A percentile compares a stretch with the other conserved stretches of the same genome.
These are phyloP conservation scores for Vanilla planifolia DNA, from an alignment of 106 monocot species.

Conservation along the genomic window DNA sequence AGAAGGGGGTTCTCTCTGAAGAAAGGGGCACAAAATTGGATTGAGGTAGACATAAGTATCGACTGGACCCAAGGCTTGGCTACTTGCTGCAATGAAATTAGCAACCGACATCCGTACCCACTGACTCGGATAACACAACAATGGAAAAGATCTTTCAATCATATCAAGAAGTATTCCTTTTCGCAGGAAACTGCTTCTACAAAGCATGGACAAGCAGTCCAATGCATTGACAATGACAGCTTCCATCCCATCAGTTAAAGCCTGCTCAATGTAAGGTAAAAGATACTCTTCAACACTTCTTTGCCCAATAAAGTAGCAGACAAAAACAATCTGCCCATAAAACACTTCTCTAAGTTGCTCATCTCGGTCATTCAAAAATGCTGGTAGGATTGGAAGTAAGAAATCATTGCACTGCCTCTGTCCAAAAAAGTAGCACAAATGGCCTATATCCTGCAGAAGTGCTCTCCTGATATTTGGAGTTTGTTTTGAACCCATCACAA, in stretches of 20 bases:
- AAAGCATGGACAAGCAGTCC: conserved; percentile 84
- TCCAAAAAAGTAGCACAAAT: conserved; percentile 91
- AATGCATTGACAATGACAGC: conserved; percentile 85
- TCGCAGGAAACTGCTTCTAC: conserved; percentile 61
- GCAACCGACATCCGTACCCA: conserved; percentile 82
- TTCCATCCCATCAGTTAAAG: conserved; percentile 75
- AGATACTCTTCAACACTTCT: conserved; percentile 94
- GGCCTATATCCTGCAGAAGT: conserved; percentile 72
- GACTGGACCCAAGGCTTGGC: conserved; percentile 69
- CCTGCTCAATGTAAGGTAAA: conserved; percentile 92
- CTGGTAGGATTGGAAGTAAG: conserved; percentile 89
- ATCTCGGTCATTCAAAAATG: conserved; percentile 94
- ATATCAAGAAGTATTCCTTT: conserved; percentile 75
- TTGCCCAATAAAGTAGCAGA: conserved; percentile 91
- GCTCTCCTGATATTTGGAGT: conserved; percentile 93
- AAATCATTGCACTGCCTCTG: conserved; percentile 90
- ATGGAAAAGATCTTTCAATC: conserved; percentile 75
- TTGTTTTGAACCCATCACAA: conserved; percentile 92
- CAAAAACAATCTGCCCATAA: conserved; percentile 79
- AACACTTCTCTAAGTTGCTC: conserved; percentile 82
- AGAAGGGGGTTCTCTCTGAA: conserved; percentile 74
- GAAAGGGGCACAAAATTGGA: conserved; percentile 67
- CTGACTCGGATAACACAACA: conserved; percentile 80
- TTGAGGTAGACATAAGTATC: conserved; percentile 87
- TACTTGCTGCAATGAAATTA: conserved; percentile 72